Evolutionary conservation across 1,284 basidiomycete genomes (phyloP).

Genomic region (Bjerkandera adusta): DNA sequence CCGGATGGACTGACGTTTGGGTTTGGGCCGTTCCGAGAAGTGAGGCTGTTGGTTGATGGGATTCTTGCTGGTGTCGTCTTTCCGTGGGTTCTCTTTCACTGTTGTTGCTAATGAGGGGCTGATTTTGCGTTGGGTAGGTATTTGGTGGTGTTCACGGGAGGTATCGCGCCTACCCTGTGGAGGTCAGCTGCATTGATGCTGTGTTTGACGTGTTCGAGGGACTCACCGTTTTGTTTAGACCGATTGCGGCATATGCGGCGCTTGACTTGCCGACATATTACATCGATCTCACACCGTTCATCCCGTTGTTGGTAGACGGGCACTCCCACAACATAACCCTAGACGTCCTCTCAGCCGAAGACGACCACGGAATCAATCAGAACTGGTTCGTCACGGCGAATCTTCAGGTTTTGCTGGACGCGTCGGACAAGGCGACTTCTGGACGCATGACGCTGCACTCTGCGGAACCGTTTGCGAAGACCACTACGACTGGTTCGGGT

Average conservation of each 20-base stretch:
- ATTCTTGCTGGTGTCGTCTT: constrained; percentile 70
- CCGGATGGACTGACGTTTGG: constrained; percentile 49
- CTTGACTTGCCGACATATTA: constrained; percentile 75
- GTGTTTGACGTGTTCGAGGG: not conserved
- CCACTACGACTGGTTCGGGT: constrained; percentile 44
- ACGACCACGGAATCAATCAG: constrained; percentile 54
- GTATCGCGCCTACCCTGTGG: constrained; percentile 69
- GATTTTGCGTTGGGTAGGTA: too few species aligned
- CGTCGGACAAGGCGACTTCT: constrained; percentile 54
- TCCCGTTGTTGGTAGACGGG: constrained; percentile 65
- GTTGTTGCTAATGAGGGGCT: not conserved
- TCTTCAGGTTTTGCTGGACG: constrained; percentile 61
- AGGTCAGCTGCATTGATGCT: constrained; percentile 37
- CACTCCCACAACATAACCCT: constrained; percentile 61
- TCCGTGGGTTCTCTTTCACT: constrained; percentile 33
- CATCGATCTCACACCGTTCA: constrained; percentile 73
- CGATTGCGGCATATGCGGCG: constrained; percentile 72
- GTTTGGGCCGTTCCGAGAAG: constrained; percentile 73
- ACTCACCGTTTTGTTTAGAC: constrained; percentile 36
- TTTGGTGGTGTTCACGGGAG: constrained; percentile 75
- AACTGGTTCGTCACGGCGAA: constrained; percentile 76
- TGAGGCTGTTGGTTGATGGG: constrained; percentile 69
- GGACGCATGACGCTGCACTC: constrained; percentile 57
- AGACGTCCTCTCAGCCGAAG: constrained; percentile 69
- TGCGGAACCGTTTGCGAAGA: constrained; percentile 36